Conservation (phyloP, 176 grass and related monocot genomes). For the Musa schizocarpa region DNA sequence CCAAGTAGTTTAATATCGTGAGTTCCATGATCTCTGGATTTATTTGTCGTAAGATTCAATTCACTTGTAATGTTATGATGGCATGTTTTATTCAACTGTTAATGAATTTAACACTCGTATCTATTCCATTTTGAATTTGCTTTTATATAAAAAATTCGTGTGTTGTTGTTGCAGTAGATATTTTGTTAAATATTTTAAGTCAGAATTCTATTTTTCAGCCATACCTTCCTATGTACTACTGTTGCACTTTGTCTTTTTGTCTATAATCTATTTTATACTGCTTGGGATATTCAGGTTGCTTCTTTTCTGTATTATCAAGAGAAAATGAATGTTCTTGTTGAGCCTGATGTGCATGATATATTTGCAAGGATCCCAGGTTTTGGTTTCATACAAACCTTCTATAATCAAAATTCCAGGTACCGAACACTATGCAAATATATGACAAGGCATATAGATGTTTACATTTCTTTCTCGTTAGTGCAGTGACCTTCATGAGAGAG, state of each 20-base stretch:
- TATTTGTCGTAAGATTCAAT: too few species aligned
- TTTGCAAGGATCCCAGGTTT: slow-evolving; percentile 98
- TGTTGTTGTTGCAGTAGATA: too few species aligned
- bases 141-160: too few species aligned
- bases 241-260: neutral
- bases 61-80: too few species aligned
- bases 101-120: too few species aligned
- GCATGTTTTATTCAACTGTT: too few species aligned
- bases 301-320: slow-evolving; percentile 90
- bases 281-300: slow-evolving; percentile 42
- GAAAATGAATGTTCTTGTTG: slow-evolving; percentile 99
- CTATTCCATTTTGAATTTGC: too few species aligned
- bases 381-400: slow-evolving; percentile 99
- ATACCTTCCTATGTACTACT: too few species aligned
- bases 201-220: too few species aligned
- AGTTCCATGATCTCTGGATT: too few species aligned
- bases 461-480: slow-evolving; percentile 20
- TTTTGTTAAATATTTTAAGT: too few species aligned
- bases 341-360: slow-evolving; percentile 98
- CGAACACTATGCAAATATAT: neutral
- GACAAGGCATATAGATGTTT: slow-evolving; percentile 14
- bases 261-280: slow-evolving; percentile 16
- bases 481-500: slow-evolving; percentile 94
- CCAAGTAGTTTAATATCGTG: too few species aligned
- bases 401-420: slow-evolving; percentile 93